Conservation (phyloP, 495 filamentous ascomycete genomes). For the Copromyces sp. region DNA sequence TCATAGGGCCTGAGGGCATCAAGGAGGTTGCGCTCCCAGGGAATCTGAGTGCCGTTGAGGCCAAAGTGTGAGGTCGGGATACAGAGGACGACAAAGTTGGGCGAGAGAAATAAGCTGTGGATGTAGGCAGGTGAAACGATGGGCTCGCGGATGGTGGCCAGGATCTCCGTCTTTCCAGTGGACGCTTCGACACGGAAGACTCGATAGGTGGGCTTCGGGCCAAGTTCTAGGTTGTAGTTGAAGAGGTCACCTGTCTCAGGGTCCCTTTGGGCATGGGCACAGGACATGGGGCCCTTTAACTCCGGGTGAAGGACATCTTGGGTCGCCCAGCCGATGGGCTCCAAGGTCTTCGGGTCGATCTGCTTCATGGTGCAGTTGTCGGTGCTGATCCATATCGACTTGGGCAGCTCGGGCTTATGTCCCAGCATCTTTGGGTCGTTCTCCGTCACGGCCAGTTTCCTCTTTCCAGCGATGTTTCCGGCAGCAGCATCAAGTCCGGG, state of each 20-base stretch:
- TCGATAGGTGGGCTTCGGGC: conserved; percentile 40
- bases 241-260: conserved; percentile 64
- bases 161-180: conserved; percentile 55
- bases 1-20: conserved; percentile 47
- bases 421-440: neutral
- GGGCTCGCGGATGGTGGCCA: conserved; percentile 50
- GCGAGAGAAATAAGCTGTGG: conserved; percentile 62
- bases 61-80: conserved; percentile 43
- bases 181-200: conserved; percentile 51
- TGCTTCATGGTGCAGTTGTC: conserved; percentile 47
- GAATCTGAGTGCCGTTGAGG: conserved; percentile 37
- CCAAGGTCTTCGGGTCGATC: conserved; percentile 58
- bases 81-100: conserved; percentile 57
- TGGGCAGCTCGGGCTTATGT: conserved; percentile 21
- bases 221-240: conserved; percentile 60
- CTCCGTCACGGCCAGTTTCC: neutral
- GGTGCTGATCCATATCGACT: conserved; percentile 49
- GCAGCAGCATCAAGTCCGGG: conserved; percentile 39
- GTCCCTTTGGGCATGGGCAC: conserved; percentile 59
- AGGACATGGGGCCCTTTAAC: conserved; percentile 51
- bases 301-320: conserved; percentile 55
- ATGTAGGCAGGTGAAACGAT: conserved; percentile 49
- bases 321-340: conserved; percentile 50
- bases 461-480: conserved; percentile 1
- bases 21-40: conserved; percentile 47